phyloP scores from a whole-genome alignment of 2,329 filamentous ascomycete species.

The Epichloe bromicola region DNA sequence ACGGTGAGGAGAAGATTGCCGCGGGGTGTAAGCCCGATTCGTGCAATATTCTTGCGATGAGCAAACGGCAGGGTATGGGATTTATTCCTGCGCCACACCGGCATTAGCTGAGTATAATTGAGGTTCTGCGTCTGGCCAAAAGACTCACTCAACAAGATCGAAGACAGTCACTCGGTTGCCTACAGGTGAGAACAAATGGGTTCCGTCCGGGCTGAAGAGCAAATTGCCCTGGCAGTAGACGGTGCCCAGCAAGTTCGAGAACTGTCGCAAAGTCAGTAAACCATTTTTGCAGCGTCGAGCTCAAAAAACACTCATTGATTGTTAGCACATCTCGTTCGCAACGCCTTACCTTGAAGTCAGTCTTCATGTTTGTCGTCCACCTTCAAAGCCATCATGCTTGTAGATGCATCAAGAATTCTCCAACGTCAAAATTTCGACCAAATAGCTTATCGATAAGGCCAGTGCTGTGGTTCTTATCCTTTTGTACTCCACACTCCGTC shows the following conservation, averaged over 20 bases:
- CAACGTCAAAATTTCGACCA: constrained; percentile 17
- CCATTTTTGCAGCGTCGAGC: not conserved
- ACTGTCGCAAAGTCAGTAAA: constrained; percentile 41
- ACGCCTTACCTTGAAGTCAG: constrained; percentile 75
- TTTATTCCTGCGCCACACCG: constrained; percentile 50
- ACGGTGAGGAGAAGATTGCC: constrained; percentile 88
- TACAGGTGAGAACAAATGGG: constrained; percentile 87
- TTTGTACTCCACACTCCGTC: no score
- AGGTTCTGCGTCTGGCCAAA: not conserved
- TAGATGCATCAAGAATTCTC: constrained; percentile 8
- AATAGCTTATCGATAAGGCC: constrained; percentile 13
- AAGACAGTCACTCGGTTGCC: constrained; percentile 94
- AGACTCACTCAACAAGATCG: constrained; percentile 76
- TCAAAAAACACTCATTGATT: not conserved
- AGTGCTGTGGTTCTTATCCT: not conserved
- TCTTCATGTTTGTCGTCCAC: constrained; percentile 66
- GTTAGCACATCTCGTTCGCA: not conserved
- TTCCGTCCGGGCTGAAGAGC: constrained; percentile 91
- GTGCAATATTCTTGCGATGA: constrained; percentile 84
- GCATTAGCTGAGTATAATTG: not conserved
- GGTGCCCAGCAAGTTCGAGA: constrained; percentile 94
- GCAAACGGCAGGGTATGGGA: constrained; percentile 79
- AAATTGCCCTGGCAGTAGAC: constrained; percentile 98
- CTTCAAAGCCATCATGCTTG: constrained; percentile 14
- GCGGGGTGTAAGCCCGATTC: constrained; percentile 75